Evolutionary conservation across 2,329 filamentous ascomycete genomes (phyloP).

Genomic region (Alternaria incomplexa): DNA sequence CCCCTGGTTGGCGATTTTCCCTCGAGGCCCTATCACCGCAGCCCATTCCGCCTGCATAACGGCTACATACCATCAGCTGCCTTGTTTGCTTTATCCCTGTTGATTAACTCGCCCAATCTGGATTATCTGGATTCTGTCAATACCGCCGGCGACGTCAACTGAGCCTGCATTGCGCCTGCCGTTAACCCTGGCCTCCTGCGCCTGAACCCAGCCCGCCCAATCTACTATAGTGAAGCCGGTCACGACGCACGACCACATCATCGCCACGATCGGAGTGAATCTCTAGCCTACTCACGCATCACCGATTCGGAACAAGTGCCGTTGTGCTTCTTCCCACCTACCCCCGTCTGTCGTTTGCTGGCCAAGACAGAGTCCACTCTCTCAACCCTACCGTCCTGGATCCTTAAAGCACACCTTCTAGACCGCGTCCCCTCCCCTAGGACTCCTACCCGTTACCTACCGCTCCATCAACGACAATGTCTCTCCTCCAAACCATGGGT

Average conservation of each 20-base stretch:
- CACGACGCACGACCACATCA: constrained; percentile 29
- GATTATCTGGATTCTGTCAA: constrained; percentile 33
- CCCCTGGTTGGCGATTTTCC: constrained; percentile 37
- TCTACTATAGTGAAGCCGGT: constrained; percentile 32
- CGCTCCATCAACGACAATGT: constrained; percentile 28
- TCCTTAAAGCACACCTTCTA: constrained; percentile 31
- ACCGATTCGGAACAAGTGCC: constrained; percentile 14
- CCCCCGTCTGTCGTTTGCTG: constrained; percentile 47
- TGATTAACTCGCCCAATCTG: constrained; percentile 40
- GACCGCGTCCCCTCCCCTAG: constrained; percentile 15
- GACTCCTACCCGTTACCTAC: background rate
- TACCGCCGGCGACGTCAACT: constrained; percentile 23
- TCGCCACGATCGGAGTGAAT: constrained; percentile 17
- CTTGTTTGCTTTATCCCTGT: constrained; percentile 35
- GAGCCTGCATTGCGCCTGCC: constrained; percentile 27
- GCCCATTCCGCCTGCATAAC: constrained; percentile 32
- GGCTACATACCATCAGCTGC: constrained; percentile 36
- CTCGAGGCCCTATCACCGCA: constrained; percentile 27
- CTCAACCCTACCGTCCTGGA: constrained; percentile 24
- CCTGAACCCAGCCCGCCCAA: constrained; percentile 32
- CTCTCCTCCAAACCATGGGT: constrained; percentile 24
- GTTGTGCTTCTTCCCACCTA: constrained; percentile 22
- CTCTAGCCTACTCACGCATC: background rate
- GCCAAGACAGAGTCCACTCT: constrained; percentile 45
- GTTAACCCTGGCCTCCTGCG: constrained; percentile 25